phyloP scores from a whole-genome alignment of 202 grass and related monocot genomes.

The Setaria viridis region DNA sequence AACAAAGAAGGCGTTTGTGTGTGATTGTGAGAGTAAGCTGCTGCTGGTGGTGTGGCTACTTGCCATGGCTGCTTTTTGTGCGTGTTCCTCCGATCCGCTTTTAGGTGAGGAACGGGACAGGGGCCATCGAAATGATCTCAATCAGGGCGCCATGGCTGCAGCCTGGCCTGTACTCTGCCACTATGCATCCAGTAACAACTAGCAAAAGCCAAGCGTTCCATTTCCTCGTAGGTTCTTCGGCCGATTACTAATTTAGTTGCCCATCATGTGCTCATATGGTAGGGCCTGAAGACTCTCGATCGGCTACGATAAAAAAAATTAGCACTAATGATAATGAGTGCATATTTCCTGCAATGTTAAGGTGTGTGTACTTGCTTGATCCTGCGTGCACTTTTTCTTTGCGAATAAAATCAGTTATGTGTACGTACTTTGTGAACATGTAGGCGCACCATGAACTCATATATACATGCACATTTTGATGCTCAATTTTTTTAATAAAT shows the following conservation, averaged over 20 bases:
- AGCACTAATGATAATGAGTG: neutral
- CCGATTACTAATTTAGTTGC: conserved; percentile 29
- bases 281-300: neutral
- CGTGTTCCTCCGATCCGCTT: conserved; percentile 34
- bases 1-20: neutral
- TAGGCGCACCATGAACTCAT: neutral
- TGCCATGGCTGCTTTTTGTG: conserved; percentile 37
- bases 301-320: neutral
- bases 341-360: neutral
- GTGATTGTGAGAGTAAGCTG: neutral
- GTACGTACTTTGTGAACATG: neutral
- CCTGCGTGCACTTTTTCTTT: neutral
- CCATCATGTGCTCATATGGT: conserved; percentile 50
- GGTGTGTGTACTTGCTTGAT: conserved; percentile 7
- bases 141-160: neutral
- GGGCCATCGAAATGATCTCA: neutral
- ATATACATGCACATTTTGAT: neutral
- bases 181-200: conserved; percentile 1
- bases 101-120: neutral
- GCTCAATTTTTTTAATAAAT: neutral
- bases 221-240: conserved; percentile 54
- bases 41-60: neutral
- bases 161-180: conserved; percentile 19
- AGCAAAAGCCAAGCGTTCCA: conserved; percentile 51
- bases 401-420: neutral